Evolutionary conservation across 1,139 yeast species (phyloP), one percentile per base, ranked within the genome.

Genomic region (Debaryomyces subglobosus): DNA sequence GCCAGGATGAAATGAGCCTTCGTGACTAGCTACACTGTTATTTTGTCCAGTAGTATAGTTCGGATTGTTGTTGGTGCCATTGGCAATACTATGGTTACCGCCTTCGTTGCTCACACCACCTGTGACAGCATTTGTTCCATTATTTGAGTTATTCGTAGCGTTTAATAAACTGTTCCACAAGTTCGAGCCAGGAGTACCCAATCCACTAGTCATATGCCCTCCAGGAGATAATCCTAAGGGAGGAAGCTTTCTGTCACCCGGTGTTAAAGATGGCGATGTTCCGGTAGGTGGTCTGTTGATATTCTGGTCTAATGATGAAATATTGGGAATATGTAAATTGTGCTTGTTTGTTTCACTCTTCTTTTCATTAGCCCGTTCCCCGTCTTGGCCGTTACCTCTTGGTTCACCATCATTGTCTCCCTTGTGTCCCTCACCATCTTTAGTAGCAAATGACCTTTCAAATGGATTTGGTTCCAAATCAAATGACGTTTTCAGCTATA

Each of bases 381-480:
- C 47, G 15, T 43, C 44, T 23, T 44, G 43, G 23, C 39, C 40
- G 20, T 53, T 52, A 44, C 44, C 40, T 8, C 43, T 47, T 5
- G 42, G 45, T n/a, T 44, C 44, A 13, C 43, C 44, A 12, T 36
- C 45, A 27, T 39, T 39, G 23, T 39, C 41, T 24, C 53, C 53
- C 45, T 46, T 35, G n/a, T 45, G 13, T 32, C 43, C 46, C 10
- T 53, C 54, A 35, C 57, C 52, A 29, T 72, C 78, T 48, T 82
- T 85, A 32, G 72, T 59, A 30, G 97, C 97, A 71, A 94, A 94
- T 43, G 97, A 89, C 64, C 87, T 86, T 67, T 94, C 99, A 62
- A 94, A 94, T 2, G 98, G 99, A 62, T 94, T 94, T 4, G 95
- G 97, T 65, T 94, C 99, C 54, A 91, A 72, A 53, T 87, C 95